Evolutionary conservation across 2,329 filamentous ascomycete genomes (phyloP), one percentile per base, ranked within the genome.

Genomic region (Endocalyx cinctus): DNA sequence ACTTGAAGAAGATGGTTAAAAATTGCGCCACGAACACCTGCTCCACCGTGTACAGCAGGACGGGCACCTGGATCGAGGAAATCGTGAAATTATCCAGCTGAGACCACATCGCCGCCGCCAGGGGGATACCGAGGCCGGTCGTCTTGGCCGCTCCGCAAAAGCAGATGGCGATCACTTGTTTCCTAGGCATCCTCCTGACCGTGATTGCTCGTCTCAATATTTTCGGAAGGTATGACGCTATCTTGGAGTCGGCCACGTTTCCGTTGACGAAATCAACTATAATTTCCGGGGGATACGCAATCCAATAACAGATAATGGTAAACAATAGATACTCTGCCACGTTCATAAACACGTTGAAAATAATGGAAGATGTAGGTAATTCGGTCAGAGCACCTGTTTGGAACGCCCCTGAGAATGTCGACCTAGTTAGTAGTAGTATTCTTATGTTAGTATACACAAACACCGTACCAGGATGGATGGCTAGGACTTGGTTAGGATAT

Each of bases 141-240:
- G 82, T 84, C 58, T 87, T 87, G 11, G 82, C 82, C 0, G 82
- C 80, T 17, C 77, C 79, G 47, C 81, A 85, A 56, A 86, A 86
- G 46, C 81, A 85, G 11, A 84, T 74, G 0, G 83, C 80, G 31
- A 86, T 73, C 0, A 81, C 74, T 46, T 85, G 77, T 37, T 74
- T 70, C 23, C 70, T 71, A 1, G 70, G 60, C 52, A 84, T 66
- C 47, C 69, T 75, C 22, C 67, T 57, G 3, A 71, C 54, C 2
- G 69, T 70, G 2, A 76, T n/a, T 7, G 46, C 50, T 27, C 54
- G 55, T 35, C 53, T 48, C 27, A 60, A 5, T n/a, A 42, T 26
- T 1, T 22, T 17, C 2, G 60, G 62, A 8, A 62, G 43, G 30
- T 37, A 44, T 2, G 29, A 35, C 3, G 45, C 42, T 5, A 54